Evolutionary conservation across 352 stramenopile species (phyloP).

Genomic region (Halophytophthora batemanensis): DNA sequence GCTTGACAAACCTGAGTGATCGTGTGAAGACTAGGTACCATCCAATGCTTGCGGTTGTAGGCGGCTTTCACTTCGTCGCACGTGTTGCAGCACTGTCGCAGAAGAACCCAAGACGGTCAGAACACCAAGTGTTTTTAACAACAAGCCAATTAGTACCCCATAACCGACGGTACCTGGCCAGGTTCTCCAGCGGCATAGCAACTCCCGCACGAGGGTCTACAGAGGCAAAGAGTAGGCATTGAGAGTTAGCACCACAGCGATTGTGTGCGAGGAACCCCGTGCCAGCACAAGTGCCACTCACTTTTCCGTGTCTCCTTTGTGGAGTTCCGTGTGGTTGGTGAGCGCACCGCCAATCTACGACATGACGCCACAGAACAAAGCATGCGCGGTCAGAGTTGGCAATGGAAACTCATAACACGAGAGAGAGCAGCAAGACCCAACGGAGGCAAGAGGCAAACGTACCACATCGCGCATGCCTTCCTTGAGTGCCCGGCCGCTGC

Average conservation of each 20-base stretch:
- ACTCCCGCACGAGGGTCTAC: constrained; percentile 59
- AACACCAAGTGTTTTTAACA: background rate
- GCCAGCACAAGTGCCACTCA: constrained; percentile 14
- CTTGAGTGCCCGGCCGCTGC: constrained; percentile 36
- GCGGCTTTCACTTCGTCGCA: constrained; percentile 61
- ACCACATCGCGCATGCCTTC: constrained; percentile 52
- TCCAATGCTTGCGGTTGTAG: constrained; percentile 68
- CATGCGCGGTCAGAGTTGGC: too few species aligned
- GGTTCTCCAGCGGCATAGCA: constrained; percentile 72
- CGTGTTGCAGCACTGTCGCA: constrained; percentile 60
- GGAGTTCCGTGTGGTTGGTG: constrained; percentile 67
- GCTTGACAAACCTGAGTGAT: constrained; percentile 41
- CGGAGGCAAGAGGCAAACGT: background rate
- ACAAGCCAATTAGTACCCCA: background rate
- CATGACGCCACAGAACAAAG: background rate
- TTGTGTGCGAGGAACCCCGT: background rate
- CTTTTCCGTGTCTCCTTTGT: constrained; percentile 44
- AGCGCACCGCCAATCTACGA: constrained; percentile 63
- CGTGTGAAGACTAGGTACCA: constrained; percentile 78
- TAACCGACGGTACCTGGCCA: constrained; percentile 32
- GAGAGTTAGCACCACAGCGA: constrained; percentile 2
- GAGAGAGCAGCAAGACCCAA: background rate
- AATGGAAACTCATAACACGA: too few species aligned
- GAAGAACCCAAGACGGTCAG: constrained; percentile 1
- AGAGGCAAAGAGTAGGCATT: background rate